Evolutionary conservation across 352 stramenopile genomes (phyloP), one percentile per base, ranked within the genome.

Genomic region (Phytopythium litorale): DNA sequence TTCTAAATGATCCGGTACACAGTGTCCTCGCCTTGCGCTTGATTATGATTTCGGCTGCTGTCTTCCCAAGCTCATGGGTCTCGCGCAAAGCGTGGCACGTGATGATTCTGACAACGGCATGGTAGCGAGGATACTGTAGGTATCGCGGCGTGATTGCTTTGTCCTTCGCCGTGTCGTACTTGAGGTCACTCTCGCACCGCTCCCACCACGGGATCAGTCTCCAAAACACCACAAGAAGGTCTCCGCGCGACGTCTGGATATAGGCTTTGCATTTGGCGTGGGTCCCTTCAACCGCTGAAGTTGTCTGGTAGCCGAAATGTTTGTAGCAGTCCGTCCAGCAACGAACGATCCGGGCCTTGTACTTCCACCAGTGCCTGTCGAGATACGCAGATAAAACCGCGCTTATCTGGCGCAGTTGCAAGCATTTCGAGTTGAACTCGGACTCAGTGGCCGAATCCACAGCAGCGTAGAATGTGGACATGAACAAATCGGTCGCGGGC

Each of bases 181-280:
- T 42, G 0, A 56, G 28, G 3, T 21, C 56, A 12, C 48, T 60
- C 4, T 60, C 46, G 18, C 52, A 61, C 4, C 37, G 19, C 6
- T 61, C 2, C 37, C 46, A 67, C 49, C 49, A 67, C 1, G 48
- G 37, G 6, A 55, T n/a, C 1, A 63, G 19, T 19, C 58, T 65
- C 7, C 25, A 23, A 18, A 65, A 65, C 19, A 18, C 40, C 12
- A 23, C 62, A 1, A 60, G 28, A 3, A 63, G 23, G 11, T 63
- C 35, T 15, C 62, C 62, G 13, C 23, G 18, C 1, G 49, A 60
- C 7, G 37, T 43, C 38, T 63, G 37, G 7, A 67, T 38, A 42
- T 16, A 62, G 11, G 13, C 11, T 18, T 67, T 67, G 21, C 28
- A 63, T 7, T 64, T 57, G 6, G 56, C 28, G 33, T 67, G 62